These are phyloP conservation scores for Kalmusia sp. DNA, from an alignment of 2,329 filamentous ascomycete genomes.

Conservation along the genomic window DNA sequence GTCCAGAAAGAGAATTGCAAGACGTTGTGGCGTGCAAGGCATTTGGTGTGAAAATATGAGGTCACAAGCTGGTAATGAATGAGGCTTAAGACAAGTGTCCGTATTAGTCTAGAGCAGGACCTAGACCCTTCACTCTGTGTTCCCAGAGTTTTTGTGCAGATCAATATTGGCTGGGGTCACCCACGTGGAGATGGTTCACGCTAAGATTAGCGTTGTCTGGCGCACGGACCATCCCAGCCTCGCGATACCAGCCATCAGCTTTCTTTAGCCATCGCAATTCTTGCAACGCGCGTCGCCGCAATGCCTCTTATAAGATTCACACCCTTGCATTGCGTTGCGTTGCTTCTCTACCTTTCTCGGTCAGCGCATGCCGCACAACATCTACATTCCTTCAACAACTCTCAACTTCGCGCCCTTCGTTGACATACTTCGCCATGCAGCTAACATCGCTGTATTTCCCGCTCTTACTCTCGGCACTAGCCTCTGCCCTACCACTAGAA, in stretches of 20 bases:
- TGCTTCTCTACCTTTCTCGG: slow-evolving; percentile 13
- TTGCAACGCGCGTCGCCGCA: slow-evolving; percentile 19
- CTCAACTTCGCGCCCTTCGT: slow-evolving; percentile 14
- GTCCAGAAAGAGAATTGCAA: too few relatives aligned
- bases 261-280: slow-evolving; percentile 37
- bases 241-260: slow-evolving; percentile 34
- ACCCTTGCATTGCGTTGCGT: slow-evolving; percentile 17
- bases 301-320: slow-evolving; percentile 27
- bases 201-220: neutral
- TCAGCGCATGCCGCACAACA: slow-evolving; percentile 19
- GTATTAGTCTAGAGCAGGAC: too few relatives aligned
- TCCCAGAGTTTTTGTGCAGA: too few relatives aligned
- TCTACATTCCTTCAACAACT: slow-evolving; percentile 12
- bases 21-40: too few relatives aligned
- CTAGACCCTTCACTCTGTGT: too few relatives aligned
- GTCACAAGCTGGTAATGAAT: too few relatives aligned
- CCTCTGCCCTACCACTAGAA: slow-evolving; percentile 35
- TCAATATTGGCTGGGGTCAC: too few relatives aligned
- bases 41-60: too few relatives aligned
- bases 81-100: too few relatives aligned
- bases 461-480: slow-evolving; percentile 31
- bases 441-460: slow-evolving; percentile 28
- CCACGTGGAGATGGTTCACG: neutral
- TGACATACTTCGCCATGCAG: slow-evolving; percentile 32
- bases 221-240: slow-evolving; percentile 29